Evolutionary conservation across 257 asterid species (phyloP).

Genomic region (Buddleja alternifolia): DNA sequence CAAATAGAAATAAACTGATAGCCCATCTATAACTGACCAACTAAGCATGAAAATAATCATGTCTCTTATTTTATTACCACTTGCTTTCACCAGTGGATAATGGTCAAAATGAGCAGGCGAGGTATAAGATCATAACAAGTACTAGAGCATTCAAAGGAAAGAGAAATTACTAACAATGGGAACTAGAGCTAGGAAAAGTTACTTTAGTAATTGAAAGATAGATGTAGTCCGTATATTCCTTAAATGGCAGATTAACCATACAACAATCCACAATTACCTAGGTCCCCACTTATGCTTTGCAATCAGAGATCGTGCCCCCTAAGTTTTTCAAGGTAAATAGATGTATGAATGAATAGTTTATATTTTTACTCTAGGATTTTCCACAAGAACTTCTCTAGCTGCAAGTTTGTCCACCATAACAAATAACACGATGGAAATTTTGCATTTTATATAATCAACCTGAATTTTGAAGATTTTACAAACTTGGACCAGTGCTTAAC

Average conservation of each 20-base stretch:
- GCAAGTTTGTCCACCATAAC: background rate
- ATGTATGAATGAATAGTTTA: background rate
- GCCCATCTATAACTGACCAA: background rate
- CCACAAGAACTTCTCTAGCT: slow-evolving; percentile 1
- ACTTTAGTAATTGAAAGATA: too few species aligned
- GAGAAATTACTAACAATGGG: too few species aligned
- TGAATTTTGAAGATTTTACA: slow-evolving; percentile 27
- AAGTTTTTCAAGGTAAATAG: slow-evolving; percentile 12
- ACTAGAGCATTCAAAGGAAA: too few species aligned
- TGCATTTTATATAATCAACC: slow-evolving; percentile 17
- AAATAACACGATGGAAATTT: slow-evolving; percentile 2
- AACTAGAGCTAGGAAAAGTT: too few species aligned
- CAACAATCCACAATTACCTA: slow-evolving; percentile 21
- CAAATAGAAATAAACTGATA: background rate
- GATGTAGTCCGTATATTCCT: too few species aligned
- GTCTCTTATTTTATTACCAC: background rate
- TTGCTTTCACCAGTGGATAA: background rate
- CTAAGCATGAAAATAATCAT: background rate
- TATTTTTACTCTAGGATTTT: background rate
- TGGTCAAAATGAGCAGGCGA: too few species aligned
- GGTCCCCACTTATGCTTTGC: slow-evolving; percentile 1
- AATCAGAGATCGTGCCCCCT: background rate
- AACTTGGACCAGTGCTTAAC: slow-evolving; percentile 14
- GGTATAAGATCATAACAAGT: too few species aligned
- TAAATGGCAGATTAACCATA: background rate